A percentile compares a stretch with the other conserved stretches of the same genome.
These are phyloP conservation scores for Backusella parvicylindrica DNA, from an alignment of 192 early-diverging fungal genomes.

Conservation along the genomic window DNA sequence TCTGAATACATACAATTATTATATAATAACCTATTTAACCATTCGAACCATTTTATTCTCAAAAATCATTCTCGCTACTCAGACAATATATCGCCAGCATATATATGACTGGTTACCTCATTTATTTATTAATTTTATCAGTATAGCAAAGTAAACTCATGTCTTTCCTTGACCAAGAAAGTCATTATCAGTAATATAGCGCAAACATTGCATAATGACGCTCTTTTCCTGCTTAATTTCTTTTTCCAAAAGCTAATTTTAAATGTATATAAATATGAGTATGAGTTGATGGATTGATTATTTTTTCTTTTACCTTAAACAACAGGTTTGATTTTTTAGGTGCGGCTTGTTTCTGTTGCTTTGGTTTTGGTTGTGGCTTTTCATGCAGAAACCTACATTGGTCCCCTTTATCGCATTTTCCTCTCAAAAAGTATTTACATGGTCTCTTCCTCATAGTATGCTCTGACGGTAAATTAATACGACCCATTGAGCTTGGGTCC, in stretches of 20 bases:
- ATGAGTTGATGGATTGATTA: background rate
- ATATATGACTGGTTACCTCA: no score
- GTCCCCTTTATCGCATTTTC: constrained; percentile 39
- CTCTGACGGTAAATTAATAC: constrained; percentile 21
- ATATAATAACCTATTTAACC: no score
- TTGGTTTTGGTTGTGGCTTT: constrained; percentile 21
- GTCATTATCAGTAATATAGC: constrained; percentile 54
- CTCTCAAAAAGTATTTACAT: constrained; percentile 44
- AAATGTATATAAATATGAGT: background rate
- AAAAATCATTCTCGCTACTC: no score
- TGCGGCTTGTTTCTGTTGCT: constrained; percentile 17
- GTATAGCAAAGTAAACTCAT: background rate
- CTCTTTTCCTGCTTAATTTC: constrained; percentile 63
- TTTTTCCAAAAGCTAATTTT: constrained; percentile 45
- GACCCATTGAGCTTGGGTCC: constrained; percentile 38
- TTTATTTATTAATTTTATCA: no score
- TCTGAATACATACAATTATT: no score
- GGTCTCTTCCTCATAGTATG: constrained; percentile 11
- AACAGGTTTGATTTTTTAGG: constrained; percentile 36
- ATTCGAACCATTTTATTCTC: no score
- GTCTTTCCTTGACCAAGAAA: constrained; percentile 38
- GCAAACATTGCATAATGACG: constrained; percentile 57
- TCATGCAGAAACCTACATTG: constrained; percentile 46
- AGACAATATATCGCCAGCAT: no score
- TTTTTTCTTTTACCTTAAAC: constrained; percentile 30